These are phyloP conservation scores for Saccharum spontaneum DNA, from an alignment of 176 grass and related monocot species.

Conservation along the genomic window DNA sequence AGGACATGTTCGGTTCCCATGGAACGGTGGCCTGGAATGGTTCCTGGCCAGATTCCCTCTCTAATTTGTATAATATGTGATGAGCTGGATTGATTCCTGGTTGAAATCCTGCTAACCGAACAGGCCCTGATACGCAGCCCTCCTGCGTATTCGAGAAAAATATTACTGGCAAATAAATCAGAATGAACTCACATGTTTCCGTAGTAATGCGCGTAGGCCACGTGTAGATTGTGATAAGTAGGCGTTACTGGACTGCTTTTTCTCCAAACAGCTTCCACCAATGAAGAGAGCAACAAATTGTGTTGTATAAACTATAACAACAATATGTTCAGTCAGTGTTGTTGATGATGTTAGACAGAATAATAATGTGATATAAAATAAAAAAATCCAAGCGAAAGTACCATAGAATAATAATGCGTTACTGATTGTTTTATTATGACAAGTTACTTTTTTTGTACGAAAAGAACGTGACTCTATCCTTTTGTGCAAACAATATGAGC, in stretches of 20 bases:
- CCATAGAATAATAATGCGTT: too few relatives aligned
- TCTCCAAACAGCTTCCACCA: constrained; percentile 48
- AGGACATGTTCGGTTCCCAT: too few relatives aligned
- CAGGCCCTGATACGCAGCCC: too few relatives aligned
- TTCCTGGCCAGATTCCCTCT: too few relatives aligned
- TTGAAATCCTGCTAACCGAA: too few relatives aligned
- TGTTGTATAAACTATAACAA: constrained; percentile 63
- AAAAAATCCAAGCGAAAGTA: not conserved
- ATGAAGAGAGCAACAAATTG: constrained; percentile 94
- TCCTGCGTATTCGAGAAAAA: not conserved
- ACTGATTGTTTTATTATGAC: too few relatives aligned
- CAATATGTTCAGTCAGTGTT: constrained; percentile 19
- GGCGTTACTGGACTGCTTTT: constrained; percentile 65
- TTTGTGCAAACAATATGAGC: not conserved
- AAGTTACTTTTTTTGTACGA: not conserved
- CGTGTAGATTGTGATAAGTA: constrained; percentile 87
- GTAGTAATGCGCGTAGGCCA: constrained; percentile 76
- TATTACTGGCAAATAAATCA: not conserved
- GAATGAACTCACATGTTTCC: constrained; percentile 66
- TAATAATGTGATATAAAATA: not conserved
- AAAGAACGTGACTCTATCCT: not conserved
- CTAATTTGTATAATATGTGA: too few relatives aligned
- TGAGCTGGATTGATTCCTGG: too few relatives aligned
- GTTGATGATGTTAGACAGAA: constrained; percentile 19
- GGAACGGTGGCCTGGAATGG: too few relatives aligned